Base-by-base conservation (phyloP, 768 basidiomycete species). In the Lactifluus subvellereus region DNA sequence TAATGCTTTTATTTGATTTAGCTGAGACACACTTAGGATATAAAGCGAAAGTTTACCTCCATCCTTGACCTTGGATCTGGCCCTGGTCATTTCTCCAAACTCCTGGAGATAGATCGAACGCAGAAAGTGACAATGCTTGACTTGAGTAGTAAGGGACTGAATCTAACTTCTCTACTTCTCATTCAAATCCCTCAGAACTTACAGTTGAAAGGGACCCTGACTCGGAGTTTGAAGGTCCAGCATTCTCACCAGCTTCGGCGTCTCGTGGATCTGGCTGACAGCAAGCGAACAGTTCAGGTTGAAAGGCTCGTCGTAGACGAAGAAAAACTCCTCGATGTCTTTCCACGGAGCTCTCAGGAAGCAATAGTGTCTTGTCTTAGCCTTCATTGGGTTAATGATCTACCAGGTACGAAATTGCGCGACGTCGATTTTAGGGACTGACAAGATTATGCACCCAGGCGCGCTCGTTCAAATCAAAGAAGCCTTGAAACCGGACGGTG, bases 331-430 rank as follows among this genome's bases (percentile, higher is more conserved):
- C 79, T 95, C 2, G 75, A 83, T 48, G 73, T 78, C 20, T 76
- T 98, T 11, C 77, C 80, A 5, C 84, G 78, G 2, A 81, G 88
- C 64, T 91, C 92, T 14, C 89, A 95, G 71, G 96, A 98, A 70
- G 93, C 91, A 18, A 84, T 98, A 51, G 86, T 97, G 30, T 95
- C 93, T 13, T 95, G 92, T 71, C 80, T 97, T 4, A 88, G 87
- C 68, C 79, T 98, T 48, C 97, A 99, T 66, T 99, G 97, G 97
- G 84, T 97, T 13, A 98, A 98, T 69, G 97, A 99, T 75, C 82
- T 99, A 6, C 96, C 94, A 64, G 94, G 95, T 91, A 37, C 32
- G 80, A 52, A 35, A 42, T 33, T 47, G 40, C 16, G 20, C 10
- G 40, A 22, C 42, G 7, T 27, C 32, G 5, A 13, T 10, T 37